Evolutionary conservation across 192 early-diverging fungal species (phyloP).

Genomic region (Entomortierella parvispora): DNA sequence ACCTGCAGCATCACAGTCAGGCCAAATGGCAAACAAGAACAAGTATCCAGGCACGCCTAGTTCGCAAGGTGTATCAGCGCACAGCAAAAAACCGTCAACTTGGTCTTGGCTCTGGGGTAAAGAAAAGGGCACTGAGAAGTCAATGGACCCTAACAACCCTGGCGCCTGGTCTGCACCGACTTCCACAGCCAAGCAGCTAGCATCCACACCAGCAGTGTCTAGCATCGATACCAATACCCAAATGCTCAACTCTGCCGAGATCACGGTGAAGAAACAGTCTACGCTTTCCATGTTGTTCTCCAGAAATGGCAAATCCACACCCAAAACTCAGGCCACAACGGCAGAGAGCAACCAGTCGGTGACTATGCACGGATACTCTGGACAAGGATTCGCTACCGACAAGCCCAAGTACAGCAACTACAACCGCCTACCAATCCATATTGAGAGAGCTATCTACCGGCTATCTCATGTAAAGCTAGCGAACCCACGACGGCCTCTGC

Average conservation of each 20-base stretch:
- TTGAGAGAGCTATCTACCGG: conserved; percentile 82
- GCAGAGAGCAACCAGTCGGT: conserved; percentile 10
- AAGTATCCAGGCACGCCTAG: conserved; percentile 11
- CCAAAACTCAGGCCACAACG: conserved; percentile 38
- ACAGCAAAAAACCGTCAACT: conserved; percentile 50
- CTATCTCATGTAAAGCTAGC: conserved; percentile 79
- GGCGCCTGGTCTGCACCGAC: neutral
- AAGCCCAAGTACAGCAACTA: conserved; percentile 66
- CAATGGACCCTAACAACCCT: neutral
- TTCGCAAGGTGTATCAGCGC: neutral
- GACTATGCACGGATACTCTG: conserved; percentile 16
- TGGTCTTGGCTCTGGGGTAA: conserved; percentile 60
- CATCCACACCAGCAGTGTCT: conserved; percentile 4
- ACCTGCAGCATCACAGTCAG: neutral
- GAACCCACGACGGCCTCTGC: conserved; percentile 76
- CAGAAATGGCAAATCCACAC: conserved; percentile 36
- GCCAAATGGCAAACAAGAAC: neutral
- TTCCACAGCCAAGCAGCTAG: conserved; percentile 3
- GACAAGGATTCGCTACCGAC: conserved; percentile 23
- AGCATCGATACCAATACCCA: conserved; percentile 24
- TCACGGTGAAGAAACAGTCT: conserved; percentile 33
- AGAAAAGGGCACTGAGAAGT: conserved; percentile 35
- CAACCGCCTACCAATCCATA: conserved; percentile 75
- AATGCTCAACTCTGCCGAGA: conserved; percentile 1
- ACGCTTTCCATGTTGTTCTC: conserved; percentile 54